These are phyloP conservation scores for Botryotinia convoluta DNA, from an alignment of 2,329 filamentous ascomycete species.

Conservation along the genomic window DNA sequence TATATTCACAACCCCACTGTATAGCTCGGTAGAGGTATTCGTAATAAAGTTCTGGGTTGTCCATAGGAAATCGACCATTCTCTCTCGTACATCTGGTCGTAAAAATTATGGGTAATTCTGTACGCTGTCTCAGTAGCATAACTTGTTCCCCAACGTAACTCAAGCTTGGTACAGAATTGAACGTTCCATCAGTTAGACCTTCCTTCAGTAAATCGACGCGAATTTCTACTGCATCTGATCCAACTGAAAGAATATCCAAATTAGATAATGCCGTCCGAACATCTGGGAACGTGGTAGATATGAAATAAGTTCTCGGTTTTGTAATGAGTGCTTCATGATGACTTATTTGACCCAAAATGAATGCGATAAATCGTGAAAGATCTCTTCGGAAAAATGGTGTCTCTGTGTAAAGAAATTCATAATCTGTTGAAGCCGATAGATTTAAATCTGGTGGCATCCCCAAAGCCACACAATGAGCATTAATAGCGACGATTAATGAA, in stretches of 20 bases:
- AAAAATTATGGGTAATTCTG: slow-evolving; percentile 86
- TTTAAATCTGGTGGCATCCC: slow-evolving; percentile 65
- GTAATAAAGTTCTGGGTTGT: slow-evolving; percentile 71
- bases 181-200: slow-evolving; percentile 59
- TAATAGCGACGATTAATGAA: slow-evolving; percentile 64
- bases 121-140: slow-evolving; percentile 78
- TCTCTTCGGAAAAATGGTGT: slow-evolving; percentile 71
- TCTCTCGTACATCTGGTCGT: slow-evolving; percentile 79
- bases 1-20: slow-evolving; percentile 86
- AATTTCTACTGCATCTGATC: slow-evolving; percentile 81
- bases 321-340: slow-evolving; percentile 75
- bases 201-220: slow-evolving; percentile 80
- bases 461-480: slow-evolving; percentile 71
- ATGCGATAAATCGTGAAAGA: slow-evolving; percentile 73
- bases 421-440: slow-evolving; percentile 70
- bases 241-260: slow-evolving; percentile 82
- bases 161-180: slow-evolving; percentile 68
- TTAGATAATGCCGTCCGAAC: slow-evolving; percentile 80
- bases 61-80: slow-evolving; percentile 83
- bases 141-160: slow-evolving; percentile 85
- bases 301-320: slow-evolving; percentile 77
- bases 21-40: slow-evolving; percentile 79
- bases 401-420: slow-evolving; percentile 81
- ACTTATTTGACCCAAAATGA: slow-evolving; percentile 75
- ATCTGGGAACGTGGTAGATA: slow-evolving; percentile 86